phyloP scores from a whole-genome alignment of 495 filamentous ascomycete species.

The Hyaloscypha variabilis region DNA sequence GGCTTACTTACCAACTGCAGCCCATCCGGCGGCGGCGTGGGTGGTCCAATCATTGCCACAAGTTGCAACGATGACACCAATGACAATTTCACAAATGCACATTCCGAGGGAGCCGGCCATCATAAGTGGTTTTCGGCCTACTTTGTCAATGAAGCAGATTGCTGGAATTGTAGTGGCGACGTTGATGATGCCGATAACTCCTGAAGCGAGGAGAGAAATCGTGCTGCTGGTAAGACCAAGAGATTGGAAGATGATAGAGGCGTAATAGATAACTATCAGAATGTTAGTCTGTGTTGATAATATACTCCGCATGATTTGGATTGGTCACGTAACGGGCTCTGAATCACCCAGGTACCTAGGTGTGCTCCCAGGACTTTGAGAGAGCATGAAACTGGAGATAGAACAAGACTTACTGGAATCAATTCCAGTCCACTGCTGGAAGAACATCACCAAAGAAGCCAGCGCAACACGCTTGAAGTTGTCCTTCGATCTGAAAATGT shows the following conservation, averaged over 20 bases:
- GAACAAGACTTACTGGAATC: constrained; percentile 14
- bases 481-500: constrained; percentile 28
- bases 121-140: constrained; percentile 36
- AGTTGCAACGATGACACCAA: constrained; percentile 47
- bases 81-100: constrained; percentile 52
- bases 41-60: constrained; percentile 47
- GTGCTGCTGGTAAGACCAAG: constrained; percentile 47
- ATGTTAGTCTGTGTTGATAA: not conserved
- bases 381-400: not conserved
- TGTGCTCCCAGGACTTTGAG: too few species aligned
- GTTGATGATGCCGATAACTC: constrained; percentile 31
- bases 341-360: too few species aligned
- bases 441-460: constrained; percentile 66
- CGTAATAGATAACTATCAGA: constrained; percentile 32
- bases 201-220: constrained; percentile 50
- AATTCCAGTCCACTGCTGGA: constrained; percentile 58
- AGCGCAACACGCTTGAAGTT: constrained; percentile 62
- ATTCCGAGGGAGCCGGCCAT: constrained; percentile 48
- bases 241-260: constrained; percentile 46
- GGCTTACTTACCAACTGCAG: constrained; percentile 60
- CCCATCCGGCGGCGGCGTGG: constrained; percentile 50
- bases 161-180: constrained; percentile 13
- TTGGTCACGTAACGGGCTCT: too few species aligned
- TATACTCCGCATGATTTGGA: too few species aligned
- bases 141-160: constrained; percentile 52